A percentile compares a stretch with the other conserved stretches of the same genome.
These are phyloP conservation scores for Auricularia sp. DNA, from an alignment of 768 basidiomycete genomes.

Conservation along the genomic window DNA sequence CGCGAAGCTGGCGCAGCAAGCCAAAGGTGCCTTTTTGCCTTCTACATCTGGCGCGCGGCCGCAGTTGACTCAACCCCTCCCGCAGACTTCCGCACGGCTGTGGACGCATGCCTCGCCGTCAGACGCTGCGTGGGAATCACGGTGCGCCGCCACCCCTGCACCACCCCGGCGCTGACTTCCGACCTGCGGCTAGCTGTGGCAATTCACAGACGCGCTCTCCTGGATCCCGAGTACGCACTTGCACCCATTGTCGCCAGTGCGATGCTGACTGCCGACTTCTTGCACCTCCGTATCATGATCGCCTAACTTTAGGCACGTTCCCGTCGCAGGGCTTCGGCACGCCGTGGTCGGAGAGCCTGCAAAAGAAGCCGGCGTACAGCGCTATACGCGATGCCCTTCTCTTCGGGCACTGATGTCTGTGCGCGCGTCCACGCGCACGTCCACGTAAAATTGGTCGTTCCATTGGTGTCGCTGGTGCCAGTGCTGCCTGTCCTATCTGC, in stretches of 20 bases:
- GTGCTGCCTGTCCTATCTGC: no score
- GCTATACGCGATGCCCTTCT: not conserved
- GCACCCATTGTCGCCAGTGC: not conserved
- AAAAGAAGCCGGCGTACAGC: conserved; percentile 1
- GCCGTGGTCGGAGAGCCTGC: not conserved
- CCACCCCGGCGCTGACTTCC: no score
- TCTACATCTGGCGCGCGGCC: no score
- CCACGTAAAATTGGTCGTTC: no score
- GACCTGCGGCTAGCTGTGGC: not conserved
- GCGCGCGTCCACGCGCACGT: no score
- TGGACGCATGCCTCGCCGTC: not conserved
- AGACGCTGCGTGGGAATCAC: not conserved
- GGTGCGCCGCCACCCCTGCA: not conserved
- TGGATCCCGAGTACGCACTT: not conserved
- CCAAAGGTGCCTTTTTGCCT: not conserved
- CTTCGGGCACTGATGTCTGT: not conserved
- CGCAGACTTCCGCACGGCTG: not conserved
- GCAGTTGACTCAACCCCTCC: not conserved
- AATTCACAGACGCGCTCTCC: not conserved
- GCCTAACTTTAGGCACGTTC: not conserved
- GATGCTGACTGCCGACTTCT: not conserved
- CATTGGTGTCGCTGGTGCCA: no score
- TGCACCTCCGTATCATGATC: no score
- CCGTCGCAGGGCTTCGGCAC: not conserved
- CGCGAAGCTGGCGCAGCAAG: not conserved